Evolutionary conservation across 192 early-diverging fungal genomes (phyloP).

Genomic region (Backusella tuberculispora): DNA sequence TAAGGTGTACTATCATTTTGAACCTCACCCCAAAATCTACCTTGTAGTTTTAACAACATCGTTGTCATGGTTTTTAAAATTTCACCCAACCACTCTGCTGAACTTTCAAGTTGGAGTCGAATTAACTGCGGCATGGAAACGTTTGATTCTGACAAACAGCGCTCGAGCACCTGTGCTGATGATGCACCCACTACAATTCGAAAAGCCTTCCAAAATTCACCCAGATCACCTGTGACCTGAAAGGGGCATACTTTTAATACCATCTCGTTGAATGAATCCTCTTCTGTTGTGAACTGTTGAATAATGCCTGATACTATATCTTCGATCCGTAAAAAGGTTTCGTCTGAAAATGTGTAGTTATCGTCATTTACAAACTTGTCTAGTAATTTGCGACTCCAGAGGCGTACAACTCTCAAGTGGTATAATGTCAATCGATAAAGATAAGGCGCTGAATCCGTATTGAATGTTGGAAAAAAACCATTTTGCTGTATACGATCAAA

Average conservation of each 20-base stretch:
- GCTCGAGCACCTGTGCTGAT: constrained; percentile 1
- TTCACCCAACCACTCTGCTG: constrained; percentile 26
- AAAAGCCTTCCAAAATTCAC: constrained; percentile 35
- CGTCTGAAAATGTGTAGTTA: not conserved
- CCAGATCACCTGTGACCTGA: constrained; percentile 14
- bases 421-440: constrained; percentile 24
- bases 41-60: constrained; percentile 23
- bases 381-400: constrained; percentile 33
- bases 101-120: constrained; percentile 7
- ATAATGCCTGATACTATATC: not conserved
- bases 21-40: constrained; percentile 23
- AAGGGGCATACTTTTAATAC: not conserved
- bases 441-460: not conserved
- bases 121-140: constrained; percentile 10
- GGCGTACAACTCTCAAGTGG: constrained; percentile 21
- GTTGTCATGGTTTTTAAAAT: constrained; percentile 24
- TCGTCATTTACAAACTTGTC: constrained; percentile 23
- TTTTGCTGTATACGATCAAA: constrained; percentile 31
- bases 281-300: constrained; percentile 5
- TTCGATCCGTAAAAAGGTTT: not conserved
- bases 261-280: not conserved
- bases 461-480: constrained; percentile 9
- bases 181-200: constrained; percentile 8
- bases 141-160: not conserved
- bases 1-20: not conserved